A percentile compares a stretch with the other conserved stretches of the same genome.
phyloP scores from a whole-genome alignment of 2,329 filamentous ascomycete species.

The Fusarium haematococcum region DNA sequence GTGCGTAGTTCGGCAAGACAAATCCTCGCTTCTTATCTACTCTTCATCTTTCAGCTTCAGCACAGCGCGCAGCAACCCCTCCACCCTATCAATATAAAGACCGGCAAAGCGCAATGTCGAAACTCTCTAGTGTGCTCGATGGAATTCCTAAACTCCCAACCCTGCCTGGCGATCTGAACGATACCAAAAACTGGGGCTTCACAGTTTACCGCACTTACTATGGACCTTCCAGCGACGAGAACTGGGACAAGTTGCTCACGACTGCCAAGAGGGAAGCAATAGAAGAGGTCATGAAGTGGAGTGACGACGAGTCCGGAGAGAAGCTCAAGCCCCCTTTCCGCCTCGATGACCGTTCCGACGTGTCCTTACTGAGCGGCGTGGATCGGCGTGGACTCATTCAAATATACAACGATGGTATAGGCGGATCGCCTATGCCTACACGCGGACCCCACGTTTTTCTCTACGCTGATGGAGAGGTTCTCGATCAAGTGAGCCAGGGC shows the following conservation, averaged over 20 bases:
- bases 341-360: neutral
- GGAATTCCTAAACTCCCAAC: neutral
- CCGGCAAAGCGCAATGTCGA: neutral
- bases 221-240: neutral
- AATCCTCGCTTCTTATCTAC: neutral
- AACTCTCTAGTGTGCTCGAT: neutral
- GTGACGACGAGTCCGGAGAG: accelerated
- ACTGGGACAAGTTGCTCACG: neutral
- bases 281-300: neutral
- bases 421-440: neutral
- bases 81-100: neutral
- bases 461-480: accelerated
- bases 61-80: neutral
- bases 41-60: neutral
- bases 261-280: neutral
- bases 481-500: neutral
- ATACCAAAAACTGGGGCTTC: neutral
- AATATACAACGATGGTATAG: neutral
- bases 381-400: neutral
- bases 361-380: neutral
- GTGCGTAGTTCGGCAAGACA: neutral
- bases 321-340: neutral
- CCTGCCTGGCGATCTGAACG: neutral
- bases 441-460: neutral
- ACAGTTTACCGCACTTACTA: neutral